Evolutionary conservation across 768 basidiomycete species (phyloP).

Genomic region (Tulasnella sp.): DNA sequence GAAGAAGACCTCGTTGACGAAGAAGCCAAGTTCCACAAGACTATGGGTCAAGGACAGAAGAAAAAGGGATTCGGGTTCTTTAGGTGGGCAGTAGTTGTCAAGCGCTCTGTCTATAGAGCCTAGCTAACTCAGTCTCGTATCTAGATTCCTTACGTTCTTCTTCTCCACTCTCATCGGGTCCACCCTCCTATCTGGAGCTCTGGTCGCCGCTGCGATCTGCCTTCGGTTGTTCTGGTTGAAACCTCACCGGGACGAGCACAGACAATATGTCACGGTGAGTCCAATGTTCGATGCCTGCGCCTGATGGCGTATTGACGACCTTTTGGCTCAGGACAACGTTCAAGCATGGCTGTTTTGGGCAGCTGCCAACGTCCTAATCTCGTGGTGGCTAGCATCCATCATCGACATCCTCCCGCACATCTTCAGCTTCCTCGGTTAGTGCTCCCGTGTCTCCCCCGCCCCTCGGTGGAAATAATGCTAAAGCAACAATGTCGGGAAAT

Average conservation of each 20-base stretch:
- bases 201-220: constrained; percentile 60
- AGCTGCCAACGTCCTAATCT: constrained; percentile 70
- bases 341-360: constrained; percentile 81
- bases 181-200: constrained; percentile 56
- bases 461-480: not conserved
- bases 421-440: constrained; percentile 42
- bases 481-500: not conserved
- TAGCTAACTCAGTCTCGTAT: not conserved
- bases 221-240: constrained; percentile 70
- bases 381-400: constrained; percentile 73
- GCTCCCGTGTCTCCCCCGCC: constrained; percentile 52
- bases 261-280: constrained; percentile 50
- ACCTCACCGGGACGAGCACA: constrained; percentile 52
- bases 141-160: constrained; percentile 56
- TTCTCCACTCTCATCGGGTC: constrained; percentile 75
- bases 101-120: not conserved
- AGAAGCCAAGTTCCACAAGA: constrained; percentile 60
- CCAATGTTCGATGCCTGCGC: not conserved
- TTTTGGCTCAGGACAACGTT: constrained; percentile 47
- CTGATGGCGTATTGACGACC: not conserved
- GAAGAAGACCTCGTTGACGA: constrained; percentile 73
- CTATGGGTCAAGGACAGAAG: constrained; percentile 52
- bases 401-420: constrained; percentile 64
- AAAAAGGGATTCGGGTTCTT: constrained; percentile 51
- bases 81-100: constrained; percentile 42